phyloP scores from a whole-genome alignment of 192 early-diverging fungal genomes.

The Coemansia sp. region DNA sequence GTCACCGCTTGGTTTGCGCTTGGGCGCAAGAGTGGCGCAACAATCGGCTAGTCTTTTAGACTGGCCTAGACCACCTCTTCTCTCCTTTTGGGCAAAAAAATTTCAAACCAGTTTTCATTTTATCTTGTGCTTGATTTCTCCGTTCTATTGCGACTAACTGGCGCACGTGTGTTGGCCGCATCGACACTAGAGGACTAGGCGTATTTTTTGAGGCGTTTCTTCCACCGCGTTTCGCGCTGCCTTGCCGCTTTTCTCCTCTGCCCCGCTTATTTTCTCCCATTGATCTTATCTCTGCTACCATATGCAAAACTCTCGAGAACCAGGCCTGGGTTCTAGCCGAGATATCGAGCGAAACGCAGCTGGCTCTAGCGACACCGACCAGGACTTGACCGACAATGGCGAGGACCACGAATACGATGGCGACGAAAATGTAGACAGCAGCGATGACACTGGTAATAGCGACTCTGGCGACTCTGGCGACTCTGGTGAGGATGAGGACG shows the following conservation, averaged over 20 bases:
- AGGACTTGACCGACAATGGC: conserved; percentile 56
- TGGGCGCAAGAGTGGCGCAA: no score
- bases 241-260: no score
- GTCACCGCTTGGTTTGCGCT: no score
- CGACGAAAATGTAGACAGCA: conserved; percentile 7
- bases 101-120: no score
- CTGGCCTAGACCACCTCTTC: no score
- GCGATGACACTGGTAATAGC: conserved; percentile 1
- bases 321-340: background rate
- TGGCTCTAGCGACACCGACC: conserved; percentile 1
- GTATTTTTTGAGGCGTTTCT: background rate
- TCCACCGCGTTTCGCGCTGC: background rate
- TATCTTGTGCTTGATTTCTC: no score
- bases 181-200: background rate
- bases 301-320: background rate
- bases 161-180: background rate
- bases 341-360: background rate
- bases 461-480: background rate
- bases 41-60: no score
- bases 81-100: no score
- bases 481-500: background rate
- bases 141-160: background rate
- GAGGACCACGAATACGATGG: conserved; percentile 12
- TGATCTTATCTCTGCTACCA: no score
- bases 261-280: no score